Percentiles rank a stretch among this genome's conserved stretches.
These are phyloP conservation scores for Lecanicillium sp. DNA, from an alignment of 2,329 filamentous ascomycete genomes.

Conservation along the genomic window DNA sequence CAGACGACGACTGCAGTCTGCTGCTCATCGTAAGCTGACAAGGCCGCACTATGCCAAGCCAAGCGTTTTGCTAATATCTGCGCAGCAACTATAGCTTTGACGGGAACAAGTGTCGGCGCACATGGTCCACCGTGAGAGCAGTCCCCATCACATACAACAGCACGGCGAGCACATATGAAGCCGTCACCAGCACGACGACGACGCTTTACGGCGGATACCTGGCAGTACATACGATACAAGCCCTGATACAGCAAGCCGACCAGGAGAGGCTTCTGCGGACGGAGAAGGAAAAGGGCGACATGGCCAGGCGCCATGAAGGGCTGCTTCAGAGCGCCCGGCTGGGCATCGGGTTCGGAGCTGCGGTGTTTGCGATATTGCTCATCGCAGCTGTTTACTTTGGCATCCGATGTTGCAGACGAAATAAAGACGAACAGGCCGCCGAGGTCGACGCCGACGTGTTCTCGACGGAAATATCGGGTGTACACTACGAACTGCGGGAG, in stretches of 20 bases:
- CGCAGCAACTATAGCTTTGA: conserved; percentile 30
- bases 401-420: conserved; percentile 7
- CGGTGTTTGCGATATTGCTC: conserved; percentile 4
- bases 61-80: conserved; percentile 15
- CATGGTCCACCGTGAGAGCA: conserved; percentile 30
- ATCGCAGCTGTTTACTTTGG: conserved; percentile 9
- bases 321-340: conserved; percentile 28
- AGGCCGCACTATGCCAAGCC: not conserved
- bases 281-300: conserved; percentile 24
- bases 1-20: conserved; percentile 34
- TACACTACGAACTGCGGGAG: conserved; percentile 9
- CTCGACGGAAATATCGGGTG: conserved; percentile 10
- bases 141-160: conserved; percentile 32
- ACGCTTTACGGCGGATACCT: conserved; percentile 32
- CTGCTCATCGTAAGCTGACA: conserved; percentile 34
- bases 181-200: conserved; percentile 30
- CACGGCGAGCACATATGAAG: conserved; percentile 29
- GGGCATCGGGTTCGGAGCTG: conserved; percentile 23
- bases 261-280: conserved; percentile 28
- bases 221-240: conserved; percentile 32
- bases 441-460: conserved; percentile 1
- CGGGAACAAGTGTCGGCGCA: conserved; percentile 29
- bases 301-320: conserved; percentile 14
- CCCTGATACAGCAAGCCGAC: conserved; percentile 32
- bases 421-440: not conserved